A percentile compares a stretch with the other conserved stretches of the same genome.
phyloP scores from a whole-genome alignment of 495 filamentous ascomycete species.

The Neurospora sp. region DNA sequence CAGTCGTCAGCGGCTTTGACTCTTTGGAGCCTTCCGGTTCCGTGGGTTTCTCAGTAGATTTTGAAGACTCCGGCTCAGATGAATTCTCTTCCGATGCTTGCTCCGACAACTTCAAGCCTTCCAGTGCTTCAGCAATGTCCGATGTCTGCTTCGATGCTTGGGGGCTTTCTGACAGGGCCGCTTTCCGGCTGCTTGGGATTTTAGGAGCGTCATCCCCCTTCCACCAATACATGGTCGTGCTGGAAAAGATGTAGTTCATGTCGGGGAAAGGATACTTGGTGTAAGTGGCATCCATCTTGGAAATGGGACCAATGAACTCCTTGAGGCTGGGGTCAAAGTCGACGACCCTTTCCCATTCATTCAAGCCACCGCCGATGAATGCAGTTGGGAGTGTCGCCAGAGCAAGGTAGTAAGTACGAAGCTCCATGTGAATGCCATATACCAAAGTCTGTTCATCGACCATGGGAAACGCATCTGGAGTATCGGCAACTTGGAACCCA shows the following conservation, averaged over 20 bases:
- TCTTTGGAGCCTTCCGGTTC: neutral
- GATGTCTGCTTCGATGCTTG: neutral
- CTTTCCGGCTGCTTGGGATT: neutral
- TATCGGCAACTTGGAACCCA: slow-evolving; percentile 43
- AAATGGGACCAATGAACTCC: slow-evolving; percentile 7
- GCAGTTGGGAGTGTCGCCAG: slow-evolving; percentile 27
- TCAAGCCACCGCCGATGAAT: slow-evolving; percentile 31
- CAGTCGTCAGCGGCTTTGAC: neutral
- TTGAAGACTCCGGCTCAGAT: neutral
- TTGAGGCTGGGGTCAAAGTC: neutral
- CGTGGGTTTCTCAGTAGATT: neutral
- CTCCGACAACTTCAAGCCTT: neutral
- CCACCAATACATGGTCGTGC: slow-evolving; percentile 29
- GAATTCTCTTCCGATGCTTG: neutral
- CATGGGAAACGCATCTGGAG: slow-evolving; percentile 45
- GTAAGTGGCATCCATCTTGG: slow-evolving; percentile 19
- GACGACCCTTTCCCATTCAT: slow-evolving; percentile 30
- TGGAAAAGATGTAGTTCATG: slow-evolving; percentile 26
- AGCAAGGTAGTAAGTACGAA: slow-evolving; percentile 25
- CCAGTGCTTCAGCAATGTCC: neutral
- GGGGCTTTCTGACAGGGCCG: neutral
- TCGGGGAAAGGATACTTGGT: slow-evolving; percentile 29
- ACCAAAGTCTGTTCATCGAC: slow-evolving; percentile 39
- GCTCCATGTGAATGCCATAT: slow-evolving; percentile 54
- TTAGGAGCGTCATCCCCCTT: neutral